phyloP scores from a whole-genome alignment of 2,329 filamentous ascomycete genomes.

The Elsinoe fawcettii region DNA sequence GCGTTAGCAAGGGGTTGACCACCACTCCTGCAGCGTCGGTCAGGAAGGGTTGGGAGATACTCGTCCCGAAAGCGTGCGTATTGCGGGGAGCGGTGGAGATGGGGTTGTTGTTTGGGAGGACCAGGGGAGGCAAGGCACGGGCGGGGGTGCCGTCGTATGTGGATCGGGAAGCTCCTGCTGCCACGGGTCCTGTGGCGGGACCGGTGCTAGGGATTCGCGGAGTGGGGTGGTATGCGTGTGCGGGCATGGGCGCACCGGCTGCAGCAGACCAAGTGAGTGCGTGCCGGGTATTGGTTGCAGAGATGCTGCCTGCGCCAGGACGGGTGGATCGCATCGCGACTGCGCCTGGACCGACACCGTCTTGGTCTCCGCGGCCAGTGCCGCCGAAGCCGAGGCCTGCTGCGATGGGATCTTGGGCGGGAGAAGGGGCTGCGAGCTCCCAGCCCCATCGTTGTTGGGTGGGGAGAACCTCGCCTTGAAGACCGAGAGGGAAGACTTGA shows the following conservation, averaged over 20 bases:
- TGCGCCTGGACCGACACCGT: not conserved
- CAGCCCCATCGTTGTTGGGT: conserved; percentile 3
- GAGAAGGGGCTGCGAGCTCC: not conserved
- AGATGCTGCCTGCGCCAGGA: not conserved
- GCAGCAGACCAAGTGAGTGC: not conserved
- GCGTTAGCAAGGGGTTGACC: not conserved
- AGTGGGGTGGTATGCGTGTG: not conserved
- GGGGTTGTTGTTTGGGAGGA: not conserved
- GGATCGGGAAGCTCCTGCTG: no score
- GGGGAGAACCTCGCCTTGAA: not conserved
- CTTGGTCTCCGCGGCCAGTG: not conserved
- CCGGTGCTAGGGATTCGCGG: no score
- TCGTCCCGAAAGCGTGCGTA: not conserved
- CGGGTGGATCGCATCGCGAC: not conserved
- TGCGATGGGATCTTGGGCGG: not conserved
- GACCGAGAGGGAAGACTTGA: conserved; percentile 6
- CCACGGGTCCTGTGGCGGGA: no score
- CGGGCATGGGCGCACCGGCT: not conserved
- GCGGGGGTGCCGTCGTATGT: not conserved
- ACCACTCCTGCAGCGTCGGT: not conserved
- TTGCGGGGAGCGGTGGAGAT: not conserved
- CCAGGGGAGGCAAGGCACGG: no score
- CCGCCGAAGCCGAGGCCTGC: not conserved
- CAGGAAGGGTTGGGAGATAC: not conserved
- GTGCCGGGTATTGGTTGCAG: not conserved